These are phyloP conservation scores for Rhizoclosmatium sp. DNA, from an alignment of 192 early-diverging fungal species.

Conservation along the genomic window DNA sequence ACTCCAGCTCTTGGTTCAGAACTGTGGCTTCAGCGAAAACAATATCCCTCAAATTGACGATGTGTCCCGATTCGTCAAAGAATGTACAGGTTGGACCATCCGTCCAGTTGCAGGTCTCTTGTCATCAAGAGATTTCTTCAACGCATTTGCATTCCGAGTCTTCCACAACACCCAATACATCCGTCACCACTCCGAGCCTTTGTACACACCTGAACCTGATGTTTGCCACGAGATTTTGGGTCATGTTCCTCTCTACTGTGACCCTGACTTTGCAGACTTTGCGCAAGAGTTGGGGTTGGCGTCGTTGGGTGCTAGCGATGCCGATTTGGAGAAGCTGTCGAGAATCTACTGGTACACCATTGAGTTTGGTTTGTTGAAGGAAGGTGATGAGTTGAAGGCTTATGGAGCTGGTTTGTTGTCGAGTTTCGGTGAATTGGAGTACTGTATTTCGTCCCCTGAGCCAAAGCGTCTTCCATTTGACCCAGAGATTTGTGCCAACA, in stretches of 20 bases:
- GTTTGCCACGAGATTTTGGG: slow-evolving; percentile 97
- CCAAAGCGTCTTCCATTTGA: slow-evolving; percentile 86
- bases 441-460: slow-evolving; percentile 76
- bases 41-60: slow-evolving; percentile 90
- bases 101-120: slow-evolving; percentile 95
- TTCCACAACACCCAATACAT: slow-evolving; percentile 99
- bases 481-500: slow-evolving; percentile 63
- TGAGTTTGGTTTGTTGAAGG: slow-evolving; percentile 90
- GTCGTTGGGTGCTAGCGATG: slow-evolving; percentile 90
- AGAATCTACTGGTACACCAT: slow-evolving; percentile 86
- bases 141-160: slow-evolving; percentile 95
- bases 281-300: slow-evolving; percentile 95
- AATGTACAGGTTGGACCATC: slow-evolving; percentile 93
- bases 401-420: slow-evolving; percentile 93
- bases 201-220: slow-evolving; percentile 94
- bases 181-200: slow-evolving; percentile 88
- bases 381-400: slow-evolving; percentile 76
- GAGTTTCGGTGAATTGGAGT: slow-evolving; percentile 95
- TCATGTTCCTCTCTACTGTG: slow-evolving; percentile 75
- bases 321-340: slow-evolving; percentile 86
- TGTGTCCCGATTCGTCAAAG: slow-evolving; percentile 90
- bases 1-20: slow-evolving; percentile 73
- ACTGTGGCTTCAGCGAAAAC: slow-evolving; percentile 86
- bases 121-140: slow-evolving; percentile 92
- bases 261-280: slow-evolving; percentile 90